phyloP scores from a whole-genome alignment of 2,329 filamentous ascomycete genomes.

The Epichloe aotearoae region DNA sequence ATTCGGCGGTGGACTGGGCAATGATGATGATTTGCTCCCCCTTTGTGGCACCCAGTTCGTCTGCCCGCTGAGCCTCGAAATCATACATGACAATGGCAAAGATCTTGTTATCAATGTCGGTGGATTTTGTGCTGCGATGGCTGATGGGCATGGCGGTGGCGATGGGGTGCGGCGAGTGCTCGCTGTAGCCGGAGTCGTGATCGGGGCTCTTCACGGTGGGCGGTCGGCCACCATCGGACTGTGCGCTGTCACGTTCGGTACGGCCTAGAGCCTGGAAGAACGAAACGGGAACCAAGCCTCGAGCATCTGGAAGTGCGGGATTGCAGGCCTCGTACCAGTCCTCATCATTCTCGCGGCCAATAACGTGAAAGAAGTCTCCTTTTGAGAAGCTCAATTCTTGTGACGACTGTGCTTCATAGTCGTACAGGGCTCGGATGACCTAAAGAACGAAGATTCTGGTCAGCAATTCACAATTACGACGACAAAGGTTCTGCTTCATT shows the following conservation, averaged over 20 bases:
- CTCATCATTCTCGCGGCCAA: slow-evolving; percentile 82
- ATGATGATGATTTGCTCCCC: slow-evolving; percentile 98
- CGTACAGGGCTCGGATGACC: slow-evolving; percentile 96
- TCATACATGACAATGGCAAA: slow-evolving; percentile 97
- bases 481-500: not conserved
- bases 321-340: slow-evolving; percentile 99
- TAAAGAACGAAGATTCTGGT: slow-evolving; percentile 22
- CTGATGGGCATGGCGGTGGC: slow-evolving; percentile 6
- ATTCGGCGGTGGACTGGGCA: slow-evolving; percentile 94
- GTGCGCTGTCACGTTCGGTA: slow-evolving; percentile 77
- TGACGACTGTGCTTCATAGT: slow-evolving; percentile 64
- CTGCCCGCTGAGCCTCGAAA: slow-evolving; percentile 87
- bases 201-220: slow-evolving; percentile 47
- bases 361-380: slow-evolving; percentile 97
- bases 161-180: slow-evolving; percentile 18
- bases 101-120: slow-evolving; percentile 66
- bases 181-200: slow-evolving; percentile 77
- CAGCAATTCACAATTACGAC: not conserved
- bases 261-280: slow-evolving; percentile 91
- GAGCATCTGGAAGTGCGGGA: slow-evolving; percentile 70
- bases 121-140: slow-evolving; percentile 37
- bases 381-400: slow-evolving; percentile 84
- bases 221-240: slow-evolving; percentile 44
- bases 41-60: slow-evolving; percentile 88
- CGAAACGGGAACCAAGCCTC: slow-evolving; percentile 82